Evolutionary conservation across 331 rosid species (phyloP), one percentile per base, ranked within the genome.

Genomic region (Dryas integrifolia): DNA sequence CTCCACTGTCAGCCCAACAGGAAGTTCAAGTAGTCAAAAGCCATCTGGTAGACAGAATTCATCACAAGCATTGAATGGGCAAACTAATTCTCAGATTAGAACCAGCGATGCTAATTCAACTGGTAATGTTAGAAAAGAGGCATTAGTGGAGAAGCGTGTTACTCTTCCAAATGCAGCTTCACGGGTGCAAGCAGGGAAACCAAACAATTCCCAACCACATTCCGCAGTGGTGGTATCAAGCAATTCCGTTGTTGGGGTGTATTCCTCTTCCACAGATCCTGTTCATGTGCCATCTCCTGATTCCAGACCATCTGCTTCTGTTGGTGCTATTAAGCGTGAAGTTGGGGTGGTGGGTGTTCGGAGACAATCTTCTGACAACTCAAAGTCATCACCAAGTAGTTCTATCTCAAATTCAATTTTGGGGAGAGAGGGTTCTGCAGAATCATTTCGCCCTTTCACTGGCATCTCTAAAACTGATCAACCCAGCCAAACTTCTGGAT

Each of bases 231-330:
- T 52, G 58, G 83, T 85, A 14, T 80, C 93, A 47, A 84, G 76
- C 79, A 87, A 85, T 74, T 86, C 98, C 78, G 88, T 88, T 79
- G 81, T 89, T 57, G 97, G 97, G 70, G 82, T 89, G 72, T 92
- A 92, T 92, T 92, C 96, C 62, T 95, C 97, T 82, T 83, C 99
- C 52, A 89, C 91, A 12, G 99, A 95, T 86, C 99, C 99, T 15
- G 99, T 95, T 74, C 99, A 95, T 61, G 96, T 95, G 72, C 98
- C 98, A 43, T 92, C 99, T 69, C 93, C 99, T 55, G 96, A 89
- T 87, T 88, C 96, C 74, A 87, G 96, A 81, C 80, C 96, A 56
- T 85, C 93, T 46, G 96, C 95, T 69, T 75, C 83, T 77, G 96
- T 94, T 77, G 96, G 98, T 72, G 97, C 99, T 48, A 88, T 95